phyloP scores from a whole-genome alignment of 2,329 filamentous ascomycete species.

The Paecilomyces sp. region DNA sequence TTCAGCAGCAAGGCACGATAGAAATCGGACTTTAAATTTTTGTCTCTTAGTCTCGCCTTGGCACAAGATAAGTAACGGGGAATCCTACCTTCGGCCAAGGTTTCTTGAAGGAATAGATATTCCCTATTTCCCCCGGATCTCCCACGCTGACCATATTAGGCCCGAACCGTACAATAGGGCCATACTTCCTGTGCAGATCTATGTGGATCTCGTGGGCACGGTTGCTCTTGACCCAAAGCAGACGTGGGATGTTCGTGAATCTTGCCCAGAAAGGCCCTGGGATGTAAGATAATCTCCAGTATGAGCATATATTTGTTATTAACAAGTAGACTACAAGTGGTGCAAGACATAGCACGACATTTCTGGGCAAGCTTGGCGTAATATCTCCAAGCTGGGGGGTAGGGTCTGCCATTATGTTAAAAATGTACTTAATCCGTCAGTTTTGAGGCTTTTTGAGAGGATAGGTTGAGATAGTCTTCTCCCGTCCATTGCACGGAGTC shows the following conservation, averaged over 20 bases:
- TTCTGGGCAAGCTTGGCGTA: too few species aligned
- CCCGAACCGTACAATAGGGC: background rate
- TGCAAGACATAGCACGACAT: too few species aligned
- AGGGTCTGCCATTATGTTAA: too few species aligned
- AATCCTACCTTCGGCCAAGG: background rate
- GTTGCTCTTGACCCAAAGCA: slow-evolving; percentile 15
- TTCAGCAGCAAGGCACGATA: slow-evolving; percentile 10
- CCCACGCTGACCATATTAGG: background rate
- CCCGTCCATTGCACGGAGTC: too few species aligned
- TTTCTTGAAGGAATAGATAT: background rate
- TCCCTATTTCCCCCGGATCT: background rate
- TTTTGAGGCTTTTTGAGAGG: too few species aligned
- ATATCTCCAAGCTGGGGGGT: too few species aligned
- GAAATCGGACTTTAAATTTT: slow-evolving; percentile 14
- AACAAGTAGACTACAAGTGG: too few species aligned
- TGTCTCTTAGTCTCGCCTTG: too few species aligned
- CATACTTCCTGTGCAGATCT: background rate
- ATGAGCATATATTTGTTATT: slow-evolving; percentile 1
- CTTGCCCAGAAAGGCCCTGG: slow-evolving; percentile 19
- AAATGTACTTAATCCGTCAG: too few species aligned
- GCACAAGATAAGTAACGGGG: background rate
- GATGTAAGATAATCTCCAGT: slow-evolving; percentile 42
- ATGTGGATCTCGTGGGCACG: slow-evolving; percentile 11
- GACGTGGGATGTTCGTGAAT: slow-evolving; percentile 18
- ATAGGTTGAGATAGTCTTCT: too few species aligned